These are phyloP conservation scores for Mucor circinelloides DNA, from an alignment of 371 early-diverging fungal genomes.

Conservation along the genomic window DNA sequence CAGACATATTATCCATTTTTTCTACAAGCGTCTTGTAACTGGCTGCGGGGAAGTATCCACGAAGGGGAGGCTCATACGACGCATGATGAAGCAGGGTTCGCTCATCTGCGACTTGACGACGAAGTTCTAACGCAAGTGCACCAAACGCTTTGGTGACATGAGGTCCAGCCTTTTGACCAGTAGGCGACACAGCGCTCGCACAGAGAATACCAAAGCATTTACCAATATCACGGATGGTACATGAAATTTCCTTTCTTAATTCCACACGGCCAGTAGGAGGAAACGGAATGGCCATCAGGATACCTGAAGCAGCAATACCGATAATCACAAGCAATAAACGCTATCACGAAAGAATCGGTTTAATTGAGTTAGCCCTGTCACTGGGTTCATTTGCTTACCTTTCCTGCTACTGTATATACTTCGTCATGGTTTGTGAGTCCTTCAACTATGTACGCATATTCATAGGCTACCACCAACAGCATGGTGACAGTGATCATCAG, in stretches of 20 bases:
- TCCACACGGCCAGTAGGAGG: conserved; percentile 42
- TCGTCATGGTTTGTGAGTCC: conserved; percentile 10
- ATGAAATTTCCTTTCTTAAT: conserved; percentile 36
- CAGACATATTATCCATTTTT: conserved; percentile 47
- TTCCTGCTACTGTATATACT: conserved; percentile 47
- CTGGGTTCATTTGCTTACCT: conserved; percentile 20
- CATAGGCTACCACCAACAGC: conserved; percentile 37
- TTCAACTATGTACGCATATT: conserved; percentile 23
- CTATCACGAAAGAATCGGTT: conserved; percentile 13
- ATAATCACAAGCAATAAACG: conserved; percentile 38
- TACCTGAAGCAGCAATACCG: conserved; percentile 38
- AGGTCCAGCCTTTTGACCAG: conserved; percentile 10
- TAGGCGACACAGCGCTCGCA: conserved; percentile 9
- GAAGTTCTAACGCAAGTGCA: conserved; percentile 32
- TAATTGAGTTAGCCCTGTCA: background rate
- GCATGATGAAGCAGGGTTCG: conserved; percentile 29
- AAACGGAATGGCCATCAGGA: conserved; percentile 38
- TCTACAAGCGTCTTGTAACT: conserved; percentile 33
- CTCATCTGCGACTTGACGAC: conserved; percentile 45
- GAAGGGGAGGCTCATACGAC: conserved; percentile 43
- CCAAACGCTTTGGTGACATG: conserved; percentile 28
- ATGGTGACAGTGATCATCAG: conserved; percentile 38
- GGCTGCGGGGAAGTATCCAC: conserved; percentile 39
- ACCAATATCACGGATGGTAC: conserved; percentile 46
- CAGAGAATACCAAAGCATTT: conserved; percentile 35